Percentiles rank a stretch among this genome's conserved stretches.
Conservation (phyloP, 2,329 filamentous ascomycete genomes). For the Alternaria infectoria region DNA sequence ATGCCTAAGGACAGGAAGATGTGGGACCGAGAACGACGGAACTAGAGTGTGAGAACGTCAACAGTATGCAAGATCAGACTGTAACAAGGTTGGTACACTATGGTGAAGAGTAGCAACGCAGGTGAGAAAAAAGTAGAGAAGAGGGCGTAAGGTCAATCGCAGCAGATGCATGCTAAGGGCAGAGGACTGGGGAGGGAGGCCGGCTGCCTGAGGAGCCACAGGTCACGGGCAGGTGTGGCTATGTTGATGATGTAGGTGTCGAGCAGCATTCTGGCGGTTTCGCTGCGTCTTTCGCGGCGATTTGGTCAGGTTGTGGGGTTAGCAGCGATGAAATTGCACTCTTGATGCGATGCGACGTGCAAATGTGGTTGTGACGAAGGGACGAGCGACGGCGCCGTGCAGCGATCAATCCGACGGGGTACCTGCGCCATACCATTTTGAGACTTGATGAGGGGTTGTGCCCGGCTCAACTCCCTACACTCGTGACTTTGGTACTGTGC, state of each 20-base stretch:
- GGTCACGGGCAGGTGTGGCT: slow-evolving; percentile 33
- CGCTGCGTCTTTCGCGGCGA: slow-evolving; percentile 26
- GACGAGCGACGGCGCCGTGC: slow-evolving; percentile 27
- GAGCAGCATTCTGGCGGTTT: slow-evolving; percentile 22
- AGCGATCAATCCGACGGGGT: slow-evolving; percentile 26
- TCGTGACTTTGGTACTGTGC: slow-evolving; percentile 11
- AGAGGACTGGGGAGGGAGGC: slow-evolving; percentile 25
- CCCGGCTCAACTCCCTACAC: slow-evolving; percentile 7
- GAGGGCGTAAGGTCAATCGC: slow-evolving; percentile 17
- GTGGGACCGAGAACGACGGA: slow-evolving; percentile 7
- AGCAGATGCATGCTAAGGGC: slow-evolving; percentile 17
- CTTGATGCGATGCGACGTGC: slow-evolving; percentile 22
- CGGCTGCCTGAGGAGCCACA: slow-evolving; percentile 34
- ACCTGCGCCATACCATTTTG: slow-evolving; percentile 28
- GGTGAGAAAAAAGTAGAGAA: slow-evolving; percentile 14
- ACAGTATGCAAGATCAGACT: slow-evolving; percentile 1
- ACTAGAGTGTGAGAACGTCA: background rate
- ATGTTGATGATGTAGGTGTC: slow-evolving; percentile 28
- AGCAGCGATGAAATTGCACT: slow-evolving; percentile 33
- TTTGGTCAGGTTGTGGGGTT: slow-evolving; percentile 27
- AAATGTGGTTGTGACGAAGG: slow-evolving; percentile 27
- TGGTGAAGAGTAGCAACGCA: slow-evolving; percentile 5
- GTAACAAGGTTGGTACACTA: background rate
- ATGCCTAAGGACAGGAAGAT: slow-evolving; percentile 29
- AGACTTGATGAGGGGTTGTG: slow-evolving; percentile 12